phyloP scores from a whole-genome alignment of 306 rosid species.

The Sicyos baderoa region DNA sequence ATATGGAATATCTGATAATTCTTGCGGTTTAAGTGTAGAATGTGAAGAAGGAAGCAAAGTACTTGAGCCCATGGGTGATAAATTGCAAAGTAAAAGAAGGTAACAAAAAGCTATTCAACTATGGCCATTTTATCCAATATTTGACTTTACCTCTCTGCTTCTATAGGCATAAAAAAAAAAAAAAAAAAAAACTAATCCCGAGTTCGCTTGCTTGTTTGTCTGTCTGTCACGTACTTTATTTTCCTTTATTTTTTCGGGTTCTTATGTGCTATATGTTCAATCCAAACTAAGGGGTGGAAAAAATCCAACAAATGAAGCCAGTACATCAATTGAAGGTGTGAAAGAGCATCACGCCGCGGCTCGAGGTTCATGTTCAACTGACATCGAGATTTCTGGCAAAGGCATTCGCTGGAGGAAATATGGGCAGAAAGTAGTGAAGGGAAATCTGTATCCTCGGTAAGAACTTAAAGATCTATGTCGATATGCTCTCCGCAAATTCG shows the following conservation, averaged over 20 bases:
- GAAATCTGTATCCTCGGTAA: conserved; percentile 83
- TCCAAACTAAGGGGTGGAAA: conserved; percentile 47
- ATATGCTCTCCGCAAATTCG: background rate
- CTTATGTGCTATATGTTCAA: conserved; percentile 1
- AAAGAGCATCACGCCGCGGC: conserved; percentile 47
- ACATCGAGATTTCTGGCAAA: conserved; percentile 57
- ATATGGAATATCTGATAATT: conserved; percentile 45
- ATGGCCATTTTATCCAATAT: background rate
- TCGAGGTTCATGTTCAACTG: conserved; percentile 38
- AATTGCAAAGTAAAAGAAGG: conserved; percentile 63
- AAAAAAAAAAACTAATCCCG: too few relatives aligned
- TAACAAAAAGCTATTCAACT: conserved; percentile 17
- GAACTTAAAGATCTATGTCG: background rate
- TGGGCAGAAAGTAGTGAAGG: conserved; percentile 94
- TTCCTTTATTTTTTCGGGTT: background rate
- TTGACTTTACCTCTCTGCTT: background rate
- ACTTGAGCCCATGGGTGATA: conserved; percentile 43
- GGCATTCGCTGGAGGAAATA: conserved; percentile 98
- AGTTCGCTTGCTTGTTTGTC: background rate
- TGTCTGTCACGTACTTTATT: background rate
- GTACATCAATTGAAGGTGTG: conserved; percentile 42
- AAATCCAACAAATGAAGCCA: conserved; percentile 48
- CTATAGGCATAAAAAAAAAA: background rate
- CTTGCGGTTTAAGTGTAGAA: conserved; percentile 58
- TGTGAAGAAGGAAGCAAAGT: conserved; percentile 62